These are phyloP conservation scores for Corchorus capsularis DNA, from an alignment of 345 rosid genomes.

Conservation along the genomic window DNA sequence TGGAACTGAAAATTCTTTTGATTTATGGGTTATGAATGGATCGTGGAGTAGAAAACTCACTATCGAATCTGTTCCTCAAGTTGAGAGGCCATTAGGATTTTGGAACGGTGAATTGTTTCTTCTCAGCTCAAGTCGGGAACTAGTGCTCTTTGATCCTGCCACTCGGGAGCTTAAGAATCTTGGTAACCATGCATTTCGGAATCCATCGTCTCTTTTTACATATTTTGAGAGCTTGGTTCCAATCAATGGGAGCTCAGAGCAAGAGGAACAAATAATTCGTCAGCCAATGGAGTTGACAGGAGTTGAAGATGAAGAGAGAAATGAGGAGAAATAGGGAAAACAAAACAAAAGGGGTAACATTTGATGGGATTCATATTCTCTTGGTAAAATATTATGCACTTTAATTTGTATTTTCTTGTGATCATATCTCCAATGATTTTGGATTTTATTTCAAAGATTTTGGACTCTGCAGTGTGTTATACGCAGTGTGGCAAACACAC, in stretches of 20 bases:
- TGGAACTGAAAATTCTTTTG: not conserved
- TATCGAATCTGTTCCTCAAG: not conserved
- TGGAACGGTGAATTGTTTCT: not conserved
- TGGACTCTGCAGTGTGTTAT: too few species aligned
- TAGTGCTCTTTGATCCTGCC: not conserved
- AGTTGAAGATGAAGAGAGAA: too few species aligned
- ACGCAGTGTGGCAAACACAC: too few species aligned
- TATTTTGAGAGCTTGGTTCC: slow-evolving; percentile 7
- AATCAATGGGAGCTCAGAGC: not conserved
- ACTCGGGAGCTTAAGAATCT: not conserved
- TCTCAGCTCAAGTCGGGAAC: not conserved
- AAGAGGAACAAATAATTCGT: not conserved
- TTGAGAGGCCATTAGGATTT: not conserved
- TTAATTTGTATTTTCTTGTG: too few species aligned
- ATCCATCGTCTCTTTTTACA: not conserved
- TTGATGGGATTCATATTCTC: too few species aligned
- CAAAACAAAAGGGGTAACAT: too few species aligned
- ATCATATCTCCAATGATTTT: too few species aligned
- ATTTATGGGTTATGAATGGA: slow-evolving; percentile 9
- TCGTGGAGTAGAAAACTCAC: not conserved
- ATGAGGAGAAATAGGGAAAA: too few species aligned
- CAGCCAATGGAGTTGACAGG: too few species aligned
- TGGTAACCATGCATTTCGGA: not conserved
- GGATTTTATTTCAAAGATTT: too few species aligned
- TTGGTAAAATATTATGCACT: too few species aligned